Evolutionary conservation across 1,284 basidiomycete species (phyloP), one percentile per base, ranked within the genome.

Genomic region (Trichosporon faecale): DNA sequence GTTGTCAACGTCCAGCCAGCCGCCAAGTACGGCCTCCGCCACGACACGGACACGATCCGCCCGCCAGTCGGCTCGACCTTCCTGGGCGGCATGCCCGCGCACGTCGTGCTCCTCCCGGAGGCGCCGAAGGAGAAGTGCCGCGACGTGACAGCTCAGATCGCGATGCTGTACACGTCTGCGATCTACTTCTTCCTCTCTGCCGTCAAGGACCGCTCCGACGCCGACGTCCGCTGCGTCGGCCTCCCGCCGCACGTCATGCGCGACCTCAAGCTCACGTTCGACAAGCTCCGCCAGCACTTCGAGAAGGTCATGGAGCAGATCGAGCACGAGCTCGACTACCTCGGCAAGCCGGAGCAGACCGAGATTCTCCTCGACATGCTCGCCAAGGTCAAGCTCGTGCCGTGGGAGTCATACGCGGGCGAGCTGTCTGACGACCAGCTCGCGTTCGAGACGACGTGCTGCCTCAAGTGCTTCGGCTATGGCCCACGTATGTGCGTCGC

Each of bases 291-390:
- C 27, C 27, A 31, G 57, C 57, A 61, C 29, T 61, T 61, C 16
- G 57, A 61, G 31, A 31, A n/a, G 27, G 57, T 61, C 57, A n/a
- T 61, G 16, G 57, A 61, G 57, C 57, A n/a, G 16, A 61, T 61
- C 31, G 57, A n/a, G 29, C 57, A 61, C 57, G 57, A n/a, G 16
- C 27, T 61, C 57, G 57, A 61, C 16, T 21, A 14, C 18, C 16
- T 31, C 16, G 57, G 16, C 12, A 14, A 29, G 16, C 27, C 31
- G 3, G 27, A 16, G 29, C 57, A n/a, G 16, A 33, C 57, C 5
- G 27, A n/a, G 29, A 11, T 29, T 29, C 27, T 61, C 16, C 57
- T 61, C 16, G 57, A 61, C 57, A 31, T 61, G 27, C 57, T 61
- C 2, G 57, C 57, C 6, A 3, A 11, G 29, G 29, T 61, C 29